A percentile compares a stretch with the other conserved stretches of the same genome.
Evolutionary conservation across 1,139 yeast species (phyloP).

Genomic region (Hyphopichia khmerensis): DNA sequence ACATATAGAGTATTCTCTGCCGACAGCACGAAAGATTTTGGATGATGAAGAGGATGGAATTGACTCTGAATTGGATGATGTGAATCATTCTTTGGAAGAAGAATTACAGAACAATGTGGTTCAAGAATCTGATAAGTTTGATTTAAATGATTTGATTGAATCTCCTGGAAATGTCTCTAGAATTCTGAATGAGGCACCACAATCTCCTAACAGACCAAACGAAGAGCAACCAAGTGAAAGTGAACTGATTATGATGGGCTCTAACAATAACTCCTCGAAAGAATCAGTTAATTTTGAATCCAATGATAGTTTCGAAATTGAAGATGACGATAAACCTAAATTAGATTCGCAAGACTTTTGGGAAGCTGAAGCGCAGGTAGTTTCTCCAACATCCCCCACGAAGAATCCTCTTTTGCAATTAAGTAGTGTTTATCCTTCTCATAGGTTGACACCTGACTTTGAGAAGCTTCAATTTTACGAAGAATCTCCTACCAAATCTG

Average conservation of each 20-base stretch:
- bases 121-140: background rate
- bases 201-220: background rate
- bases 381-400: background rate
- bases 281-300: background rate
- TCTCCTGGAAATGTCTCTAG: background rate
- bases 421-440: background rate
- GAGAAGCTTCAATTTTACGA: background rate
- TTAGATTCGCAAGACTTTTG: background rate
- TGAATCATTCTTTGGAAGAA: background rate
- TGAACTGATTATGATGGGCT: no score
- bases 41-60: background rate
- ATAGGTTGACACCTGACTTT: no score
- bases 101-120: background rate
- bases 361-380: background rate
- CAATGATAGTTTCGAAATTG: background rate
- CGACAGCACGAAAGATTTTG: background rate
- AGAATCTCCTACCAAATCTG: background rate
- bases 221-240: no score
- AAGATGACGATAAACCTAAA: background rate
- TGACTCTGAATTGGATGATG: background rate
- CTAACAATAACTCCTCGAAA: no score
- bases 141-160: background rate
- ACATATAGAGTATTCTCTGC: background rate
- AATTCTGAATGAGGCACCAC: background rate
- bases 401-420: background rate